phyloP scores from a whole-genome alignment of 441 rosid species.

The Bruguiera hainesii region DNA sequence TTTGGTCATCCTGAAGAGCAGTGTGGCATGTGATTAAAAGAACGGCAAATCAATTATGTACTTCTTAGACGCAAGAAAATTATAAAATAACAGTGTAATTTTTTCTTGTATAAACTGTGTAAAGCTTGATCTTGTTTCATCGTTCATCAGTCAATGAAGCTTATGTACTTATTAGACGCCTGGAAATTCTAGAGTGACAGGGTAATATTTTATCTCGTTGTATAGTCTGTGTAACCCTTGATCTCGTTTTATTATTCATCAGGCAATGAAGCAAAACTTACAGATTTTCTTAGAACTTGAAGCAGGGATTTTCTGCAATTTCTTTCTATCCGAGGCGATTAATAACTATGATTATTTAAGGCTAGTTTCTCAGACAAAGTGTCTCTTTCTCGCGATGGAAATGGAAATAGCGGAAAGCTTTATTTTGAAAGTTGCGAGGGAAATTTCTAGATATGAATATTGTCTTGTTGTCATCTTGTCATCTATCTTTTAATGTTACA shows the following conservation, averaged over 20 bases:
- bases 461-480: no score
- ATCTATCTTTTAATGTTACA: no score
- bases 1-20: no score
- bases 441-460: no score
- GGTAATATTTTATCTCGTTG: conserved; percentile 27
- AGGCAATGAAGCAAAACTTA: conserved; percentile 13
- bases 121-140: conserved; percentile 24
- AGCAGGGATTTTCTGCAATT: no score
- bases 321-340: no score
- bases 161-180: no score
- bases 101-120: conserved; percentile 20
- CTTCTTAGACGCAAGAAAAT: no score
- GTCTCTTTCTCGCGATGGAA: conserved; percentile 20
- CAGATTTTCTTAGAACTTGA: no score
- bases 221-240: conserved; percentile 20
- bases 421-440: no score
- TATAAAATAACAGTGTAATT: conserved; percentile 9
- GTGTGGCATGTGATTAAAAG: no score
- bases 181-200: background rate
- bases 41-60: no score
- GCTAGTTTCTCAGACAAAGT: conserved; percentile 33
- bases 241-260: conserved; percentile 13
- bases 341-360: conserved; percentile 20
- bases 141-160: conserved; percentile 22
- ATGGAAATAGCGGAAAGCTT: conserved; percentile 34